Evolutionary conservation across 768 basidiomycete genomes (phyloP).

Genomic region (Suillus paluster): DNA sequence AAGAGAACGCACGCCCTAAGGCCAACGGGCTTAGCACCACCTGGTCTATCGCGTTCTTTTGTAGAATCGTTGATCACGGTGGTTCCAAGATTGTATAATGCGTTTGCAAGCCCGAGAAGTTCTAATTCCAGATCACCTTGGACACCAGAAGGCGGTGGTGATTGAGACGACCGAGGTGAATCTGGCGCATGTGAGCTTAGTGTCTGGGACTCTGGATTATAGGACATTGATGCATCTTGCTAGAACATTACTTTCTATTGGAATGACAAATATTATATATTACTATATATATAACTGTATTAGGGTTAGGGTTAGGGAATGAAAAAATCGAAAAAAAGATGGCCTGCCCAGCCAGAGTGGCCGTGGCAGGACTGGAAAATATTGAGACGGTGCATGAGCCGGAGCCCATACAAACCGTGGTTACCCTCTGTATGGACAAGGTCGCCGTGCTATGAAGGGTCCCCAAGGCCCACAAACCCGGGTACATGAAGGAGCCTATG

Average conservation of each 20-base stretch:
- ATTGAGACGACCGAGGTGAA: slow-evolving; percentile 75
- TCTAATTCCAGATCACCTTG: slow-evolving; percentile 82
- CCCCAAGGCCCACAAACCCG: slow-evolving; percentile 55
- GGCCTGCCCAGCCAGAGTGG: slow-evolving; percentile 45
- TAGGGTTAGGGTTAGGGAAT: slow-evolving; percentile 37
- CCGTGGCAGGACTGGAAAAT: slow-evolving; percentile 49
- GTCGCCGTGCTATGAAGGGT: slow-evolving; percentile 32
- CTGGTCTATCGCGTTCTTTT: slow-evolving; percentile 75
- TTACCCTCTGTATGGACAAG: slow-evolving; percentile 37
- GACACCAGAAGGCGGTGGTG: slow-evolving; percentile 66
- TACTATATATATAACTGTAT: slow-evolving; percentile 8
- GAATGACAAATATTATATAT: not conserved
- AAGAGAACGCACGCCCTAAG: slow-evolving; percentile 60
- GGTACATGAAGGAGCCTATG: slow-evolving; percentile 52
- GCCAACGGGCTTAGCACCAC: slow-evolving; percentile 78
- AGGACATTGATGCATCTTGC: too few relatives aligned
- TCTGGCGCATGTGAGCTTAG: slow-evolving; percentile 29
- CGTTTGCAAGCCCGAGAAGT: slow-evolving; percentile 74
- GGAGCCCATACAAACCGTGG: slow-evolving; percentile 47
- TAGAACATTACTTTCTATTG: too few relatives aligned
- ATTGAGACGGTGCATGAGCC: slow-evolving; percentile 51
- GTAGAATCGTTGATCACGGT: slow-evolving; percentile 84
- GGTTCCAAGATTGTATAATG: slow-evolving; percentile 80
- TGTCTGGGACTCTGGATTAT: not conserved
- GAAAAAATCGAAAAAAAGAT: slow-evolving; percentile 17